Percentiles rank a stretch among this genome's conserved stretches.
These are phyloP conservation scores for Macaranga tanarius DNA, from an alignment of 441 rosid genomes.

Conservation along the genomic window DNA sequence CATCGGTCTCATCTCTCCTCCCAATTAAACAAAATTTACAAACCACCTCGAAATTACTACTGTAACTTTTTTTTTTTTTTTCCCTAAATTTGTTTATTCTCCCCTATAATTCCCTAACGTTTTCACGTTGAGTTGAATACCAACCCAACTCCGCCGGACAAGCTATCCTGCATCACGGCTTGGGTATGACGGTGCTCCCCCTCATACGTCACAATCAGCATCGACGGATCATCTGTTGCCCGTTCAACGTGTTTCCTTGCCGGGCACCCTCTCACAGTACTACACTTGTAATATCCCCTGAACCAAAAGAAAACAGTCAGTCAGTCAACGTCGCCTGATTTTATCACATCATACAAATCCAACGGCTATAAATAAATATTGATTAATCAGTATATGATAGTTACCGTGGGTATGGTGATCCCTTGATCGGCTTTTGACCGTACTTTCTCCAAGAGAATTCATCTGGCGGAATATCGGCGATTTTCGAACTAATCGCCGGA, in stretches of 20 bases:
- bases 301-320: not conserved
- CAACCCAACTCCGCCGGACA: constrained; percentile 41
- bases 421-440: constrained; percentile 97
- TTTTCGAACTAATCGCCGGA: constrained; percentile 83
- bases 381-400: not conserved
- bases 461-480: constrained; percentile 93
- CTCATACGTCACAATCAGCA: constrained; percentile 86
- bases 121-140: constrained; percentile 50
- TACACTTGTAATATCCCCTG: constrained; percentile 96
- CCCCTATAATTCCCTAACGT: not conserved
- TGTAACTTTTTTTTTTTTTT: not conserved
- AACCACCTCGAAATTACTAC: constrained; percentile 18
- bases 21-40: constrained; percentile 31
- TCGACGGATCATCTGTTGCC: constrained; percentile 69
- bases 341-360: not conserved
- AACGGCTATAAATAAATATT: constrained; percentile 1
- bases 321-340: not conserved
- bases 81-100: not conserved
- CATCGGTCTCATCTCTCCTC: not conserved
- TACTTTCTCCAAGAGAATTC: constrained; percentile 96
- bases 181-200: constrained; percentile 84
- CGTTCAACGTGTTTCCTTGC: constrained; percentile 94
- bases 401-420: constrained; percentile 95
- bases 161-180: constrained; percentile 50
- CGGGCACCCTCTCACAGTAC: constrained; percentile 76